Evolutionary conservation across 352 stramenopile genomes (phyloP).

Genomic region (Pythium rhizo-oryzae): DNA sequence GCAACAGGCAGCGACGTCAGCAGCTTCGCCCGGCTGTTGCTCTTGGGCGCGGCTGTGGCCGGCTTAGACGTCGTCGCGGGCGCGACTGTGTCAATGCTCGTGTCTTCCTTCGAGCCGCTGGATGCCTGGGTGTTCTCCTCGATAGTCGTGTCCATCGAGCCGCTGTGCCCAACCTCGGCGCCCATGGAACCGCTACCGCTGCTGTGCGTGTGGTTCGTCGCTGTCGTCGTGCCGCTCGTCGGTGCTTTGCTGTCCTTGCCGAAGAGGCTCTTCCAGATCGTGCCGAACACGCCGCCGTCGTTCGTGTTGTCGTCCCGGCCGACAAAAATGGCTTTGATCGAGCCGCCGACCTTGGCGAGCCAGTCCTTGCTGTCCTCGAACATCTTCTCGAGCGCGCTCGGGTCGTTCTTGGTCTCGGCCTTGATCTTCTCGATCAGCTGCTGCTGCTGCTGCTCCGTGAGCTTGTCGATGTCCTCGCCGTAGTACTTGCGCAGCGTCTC

Average conservation of each 20-base stretch:
- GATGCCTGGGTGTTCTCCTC: not conserved
- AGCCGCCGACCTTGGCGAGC: slow-evolving; percentile 9
- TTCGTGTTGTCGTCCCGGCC: slow-evolving; percentile 15
- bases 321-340: slow-evolving; percentile 7
- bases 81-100: slow-evolving; percentile 13
- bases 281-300: slow-evolving; percentile 14
- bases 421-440: slow-evolving; percentile 17
- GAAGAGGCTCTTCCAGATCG: slow-evolving; percentile 18
- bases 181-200: slow-evolving; percentile 10
- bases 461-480: slow-evolving; percentile 13
- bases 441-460: slow-evolving; percentile 5
- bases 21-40: slow-evolving; percentile 11
- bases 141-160: not conserved
- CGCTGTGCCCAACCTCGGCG: not conserved
- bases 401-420: slow-evolving; percentile 4
- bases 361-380: slow-evolving; percentile 12
- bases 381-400: slow-evolving; percentile 6
- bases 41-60: not conserved
- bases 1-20: slow-evolving; percentile 19
- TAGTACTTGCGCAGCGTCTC: slow-evolving; percentile 15
- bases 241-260: not conserved
- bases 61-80: not conserved
- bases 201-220: not conserved
- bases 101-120: slow-evolving; percentile 4
- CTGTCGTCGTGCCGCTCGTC: not conserved